Base-by-base conservation (phyloP, 1,139 yeast genomes). In the Suhomyces kunorum region DNA sequence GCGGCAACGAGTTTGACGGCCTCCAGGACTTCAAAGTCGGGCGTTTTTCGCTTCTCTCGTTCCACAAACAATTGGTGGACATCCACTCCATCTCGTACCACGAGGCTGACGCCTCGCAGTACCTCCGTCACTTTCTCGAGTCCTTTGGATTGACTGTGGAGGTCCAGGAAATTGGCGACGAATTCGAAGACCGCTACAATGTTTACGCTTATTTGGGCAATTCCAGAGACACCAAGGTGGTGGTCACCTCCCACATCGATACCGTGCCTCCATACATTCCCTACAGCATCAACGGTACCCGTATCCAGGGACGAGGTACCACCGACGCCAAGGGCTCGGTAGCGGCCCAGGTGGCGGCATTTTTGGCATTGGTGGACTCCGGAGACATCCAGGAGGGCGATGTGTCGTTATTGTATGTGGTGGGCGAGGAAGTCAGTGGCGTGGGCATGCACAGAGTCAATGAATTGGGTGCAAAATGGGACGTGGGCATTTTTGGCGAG, bases 241-340 rank as follows among this genome's bases (percentile, higher is more conserved):
- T 81, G 37, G 53, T 83, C 23, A 80, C 87, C 2, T 76, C 86
- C 9, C 89, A 83, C 51, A 76, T 81, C 28, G 89, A 83, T 51
- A 83, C 88, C 0, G 89, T 83, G 6, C 88, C 88, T 11, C 88
- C 88, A 0, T 81, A 55, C 50, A 59, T 81, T 39, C 76, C 77
- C 1, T 83, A 81, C 58, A 54, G 55, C 5, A 57, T 71, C 11
- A 70, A 73, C n/a, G 81, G 77, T 5, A 64, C 70, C 32, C 59
- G 59, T 34, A 78, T 83, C 16, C 74, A 68, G 50, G 89, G 89
- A 8, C 68, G 89, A 42, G 90, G 90, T 2, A 58, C 83, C 4
- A 70, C 76, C 41, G 89, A 83, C 52, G 89, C 87, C 25, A 83
- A 83, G 52, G 86, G 74, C 1, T 79, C 85, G 9, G 81, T 83